These are phyloP conservation scores for Rugonectria rugulosa DNA, from an alignment of 2,329 filamentous ascomycete genomes.

Conservation along the genomic window DNA sequence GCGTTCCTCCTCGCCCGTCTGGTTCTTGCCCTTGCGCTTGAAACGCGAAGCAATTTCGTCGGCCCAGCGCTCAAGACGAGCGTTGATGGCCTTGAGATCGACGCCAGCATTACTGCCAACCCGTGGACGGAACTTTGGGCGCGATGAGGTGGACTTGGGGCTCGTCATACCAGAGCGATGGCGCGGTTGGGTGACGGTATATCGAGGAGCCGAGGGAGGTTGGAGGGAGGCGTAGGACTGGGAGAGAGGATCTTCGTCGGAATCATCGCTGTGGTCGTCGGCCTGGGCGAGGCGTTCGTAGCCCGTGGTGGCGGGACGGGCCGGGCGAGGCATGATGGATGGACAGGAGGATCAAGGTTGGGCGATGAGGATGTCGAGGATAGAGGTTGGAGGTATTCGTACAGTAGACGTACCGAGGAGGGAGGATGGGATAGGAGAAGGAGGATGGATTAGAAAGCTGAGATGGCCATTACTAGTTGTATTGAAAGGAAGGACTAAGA, in stretches of 20 bases:
- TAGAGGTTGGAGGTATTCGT: not conserved
- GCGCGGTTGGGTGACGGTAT: slow-evolving; percentile 68
- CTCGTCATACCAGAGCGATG: slow-evolving; percentile 68
- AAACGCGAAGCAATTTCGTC: slow-evolving; percentile 98
- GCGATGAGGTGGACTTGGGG: slow-evolving; percentile 51
- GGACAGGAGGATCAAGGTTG: not conserved
- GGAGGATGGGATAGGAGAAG: not conserved
- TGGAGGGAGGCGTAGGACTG: slow-evolving; percentile 65
- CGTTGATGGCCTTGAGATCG: slow-evolving; percentile 98
- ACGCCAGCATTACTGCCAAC: slow-evolving; percentile 82
- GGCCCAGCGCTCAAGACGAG: slow-evolving; percentile 92
- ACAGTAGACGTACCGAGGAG: no score
- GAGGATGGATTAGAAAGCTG: slow-evolving; percentile 16
- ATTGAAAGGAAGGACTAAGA: no score
- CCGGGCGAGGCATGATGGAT: slow-evolving; percentile 66
- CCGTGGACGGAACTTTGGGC: slow-evolving; percentile 55
- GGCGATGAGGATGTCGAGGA: slow-evolving; percentile 1
- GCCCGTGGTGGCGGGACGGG: slow-evolving; percentile 77
- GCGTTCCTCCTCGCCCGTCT: slow-evolving; percentile 77
- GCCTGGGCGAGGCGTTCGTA: slow-evolving; percentile 87
- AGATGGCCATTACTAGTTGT: slow-evolving; percentile 29
- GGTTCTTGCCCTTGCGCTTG: slow-evolving; percentile 83
- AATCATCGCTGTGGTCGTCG: slow-evolving; percentile 77
- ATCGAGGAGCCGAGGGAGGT: slow-evolving; percentile 65
- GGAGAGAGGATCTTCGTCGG: slow-evolving; percentile 68